phyloP scores from a whole-genome alignment of 2,329 filamentous ascomycete species.

The Grosmannia serpens region DNA sequence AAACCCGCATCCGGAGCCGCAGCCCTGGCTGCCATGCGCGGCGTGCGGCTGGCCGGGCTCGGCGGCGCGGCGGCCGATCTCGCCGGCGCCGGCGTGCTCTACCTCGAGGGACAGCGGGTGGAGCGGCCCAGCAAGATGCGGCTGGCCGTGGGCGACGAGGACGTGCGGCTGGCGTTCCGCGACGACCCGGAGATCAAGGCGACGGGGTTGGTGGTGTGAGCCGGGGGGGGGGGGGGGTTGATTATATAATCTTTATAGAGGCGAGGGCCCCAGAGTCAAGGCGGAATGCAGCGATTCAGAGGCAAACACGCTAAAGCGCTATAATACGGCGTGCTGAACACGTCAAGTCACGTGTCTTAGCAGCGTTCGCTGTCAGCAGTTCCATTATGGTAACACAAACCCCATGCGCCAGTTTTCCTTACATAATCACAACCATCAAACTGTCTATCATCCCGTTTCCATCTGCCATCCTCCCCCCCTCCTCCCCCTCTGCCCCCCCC shows the following conservation, averaged over 20 bases:
- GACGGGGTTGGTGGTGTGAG: slow-evolving; percentile 47
- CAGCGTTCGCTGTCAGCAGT: too few species aligned
- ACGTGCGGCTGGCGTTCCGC: slow-evolving; percentile 75
- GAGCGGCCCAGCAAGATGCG: slow-evolving; percentile 82
- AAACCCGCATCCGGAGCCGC: slow-evolving; percentile 5
- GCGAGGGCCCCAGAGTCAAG: too few species aligned
- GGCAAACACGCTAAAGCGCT: too few species aligned
- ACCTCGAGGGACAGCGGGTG: slow-evolving; percentile 66
- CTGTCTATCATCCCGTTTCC: too few species aligned
- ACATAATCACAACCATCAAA: too few species aligned
- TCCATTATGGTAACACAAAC: too few species aligned
- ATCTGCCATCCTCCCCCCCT: background rate
- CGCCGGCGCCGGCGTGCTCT: slow-evolving; percentile 77
- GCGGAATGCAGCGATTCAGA: too few species aligned
- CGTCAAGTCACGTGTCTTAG: too few species aligned
- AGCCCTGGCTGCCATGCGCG: slow-evolving; percentile 10
- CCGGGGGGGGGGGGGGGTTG: background rate
- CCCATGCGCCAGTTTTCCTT: too few species aligned
- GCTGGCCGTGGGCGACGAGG: slow-evolving; percentile 78
- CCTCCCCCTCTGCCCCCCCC: too few species aligned
- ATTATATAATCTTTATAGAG: background rate
- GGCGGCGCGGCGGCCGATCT: slow-evolving; percentile 65
- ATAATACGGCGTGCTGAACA: too few species aligned
- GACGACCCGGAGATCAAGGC: slow-evolving; percentile 82
- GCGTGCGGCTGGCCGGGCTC: slow-evolving; percentile 19